These are phyloP conservation scores for Penicillium sp. DNA, from an alignment of 2,329 filamentous ascomycete genomes.

Conservation along the genomic window DNA sequence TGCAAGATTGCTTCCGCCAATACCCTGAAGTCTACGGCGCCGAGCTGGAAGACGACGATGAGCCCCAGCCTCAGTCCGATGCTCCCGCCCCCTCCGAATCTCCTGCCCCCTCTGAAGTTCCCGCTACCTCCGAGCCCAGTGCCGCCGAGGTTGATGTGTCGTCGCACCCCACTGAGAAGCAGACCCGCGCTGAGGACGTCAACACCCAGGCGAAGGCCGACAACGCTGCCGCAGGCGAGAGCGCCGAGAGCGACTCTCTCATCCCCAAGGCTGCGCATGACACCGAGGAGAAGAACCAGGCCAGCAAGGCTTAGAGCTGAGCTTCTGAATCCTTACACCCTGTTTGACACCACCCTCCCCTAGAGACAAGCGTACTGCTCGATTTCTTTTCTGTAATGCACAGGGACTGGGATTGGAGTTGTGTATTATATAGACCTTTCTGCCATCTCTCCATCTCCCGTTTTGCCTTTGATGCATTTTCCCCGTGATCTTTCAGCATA, in stretches of 20 bases:
- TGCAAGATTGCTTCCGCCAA: conserved; percentile 95
- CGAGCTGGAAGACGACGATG: conserved; percentile 75
- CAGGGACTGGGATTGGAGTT: conserved; percentile 15
- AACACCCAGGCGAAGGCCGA: conserved; percentile 24
- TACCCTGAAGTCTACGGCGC: conserved; percentile 91
- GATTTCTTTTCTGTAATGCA: conserved; percentile 9
- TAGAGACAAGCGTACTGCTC: conserved; percentile 3
- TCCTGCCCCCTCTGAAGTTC: conserved; percentile 31
- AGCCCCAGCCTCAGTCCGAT: conserved; percentile 34
- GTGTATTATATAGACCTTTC: conserved; percentile 27
- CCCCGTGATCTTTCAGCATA: conserved; percentile 21
- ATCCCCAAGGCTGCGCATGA: conserved; percentile 54
- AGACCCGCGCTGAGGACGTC: conserved; percentile 22
- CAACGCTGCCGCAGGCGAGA: conserved; percentile 20
- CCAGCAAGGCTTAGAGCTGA: conserved; percentile 21
- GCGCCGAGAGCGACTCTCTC: conserved; percentile 43
- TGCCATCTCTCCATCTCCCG: conserved; percentile 14
- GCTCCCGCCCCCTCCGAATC: conserved; percentile 28
- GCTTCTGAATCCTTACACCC: conserved; percentile 1
- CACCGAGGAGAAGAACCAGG: conserved; percentile 27
- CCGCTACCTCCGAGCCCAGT: conserved; percentile 24
- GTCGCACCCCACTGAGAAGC: conserved; percentile 28
- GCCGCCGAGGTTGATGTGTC: conserved; percentile 26
- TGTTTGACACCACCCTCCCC: conserved; percentile 9
- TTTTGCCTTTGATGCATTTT: conserved; percentile 10